Evolutionary conservation across 768 basidiomycete genomes (phyloP).

Genomic region (Myochromella boudieri): DNA sequence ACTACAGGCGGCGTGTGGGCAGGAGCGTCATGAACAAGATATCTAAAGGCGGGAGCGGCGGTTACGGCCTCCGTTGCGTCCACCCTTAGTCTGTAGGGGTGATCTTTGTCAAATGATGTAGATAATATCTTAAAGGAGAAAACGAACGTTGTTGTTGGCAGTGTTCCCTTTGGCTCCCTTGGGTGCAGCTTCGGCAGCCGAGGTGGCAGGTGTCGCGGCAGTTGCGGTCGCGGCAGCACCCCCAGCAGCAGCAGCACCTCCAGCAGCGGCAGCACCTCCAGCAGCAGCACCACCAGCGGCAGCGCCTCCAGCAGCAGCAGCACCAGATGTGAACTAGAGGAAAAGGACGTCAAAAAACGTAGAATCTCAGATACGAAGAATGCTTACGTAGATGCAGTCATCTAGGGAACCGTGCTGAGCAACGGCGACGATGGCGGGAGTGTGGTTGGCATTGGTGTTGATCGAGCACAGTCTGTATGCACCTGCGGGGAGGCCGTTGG

Average conservation of each 20-base stretch:
- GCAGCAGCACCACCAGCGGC: conserved; percentile 12
- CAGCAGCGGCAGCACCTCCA: conserved; percentile 12
- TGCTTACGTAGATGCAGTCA: conserved; percentile 54
- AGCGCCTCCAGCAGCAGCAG: conserved; percentile 13
- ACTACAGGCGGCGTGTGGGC: conserved; percentile 1
- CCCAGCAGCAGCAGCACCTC: conserved; percentile 15
- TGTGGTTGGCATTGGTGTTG: conserved; percentile 57
- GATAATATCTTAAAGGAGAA: too few relatives aligned
- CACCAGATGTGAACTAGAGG: conserved; percentile 32
- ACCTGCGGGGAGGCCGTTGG: conserved; percentile 55
- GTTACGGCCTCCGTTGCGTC: conserved; percentile 1
- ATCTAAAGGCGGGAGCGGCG: conserved; percentile 13
- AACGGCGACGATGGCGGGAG: conserved; percentile 54
- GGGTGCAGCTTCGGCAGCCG: conserved; percentile 9
- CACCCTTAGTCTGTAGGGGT: conserved; percentile 1
- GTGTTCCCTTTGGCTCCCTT: background rate
- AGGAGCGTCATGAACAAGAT: background rate
- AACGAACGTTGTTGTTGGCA: too few relatives aligned
- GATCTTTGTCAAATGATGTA: too few relatives aligned
- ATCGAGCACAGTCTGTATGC: conserved; percentile 60
- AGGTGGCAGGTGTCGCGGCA: conserved; percentile 12
- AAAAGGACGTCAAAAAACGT: conserved; percentile 7
- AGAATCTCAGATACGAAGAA: background rate
- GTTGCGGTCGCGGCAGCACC: conserved; percentile 11
- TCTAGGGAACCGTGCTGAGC: conserved; percentile 63